Percentiles rank a stretch among this genome's conserved stretches.
Conservation (phyloP, 2,329 filamentous ascomycete species). For the Mycogone perniciosa region DNA sequence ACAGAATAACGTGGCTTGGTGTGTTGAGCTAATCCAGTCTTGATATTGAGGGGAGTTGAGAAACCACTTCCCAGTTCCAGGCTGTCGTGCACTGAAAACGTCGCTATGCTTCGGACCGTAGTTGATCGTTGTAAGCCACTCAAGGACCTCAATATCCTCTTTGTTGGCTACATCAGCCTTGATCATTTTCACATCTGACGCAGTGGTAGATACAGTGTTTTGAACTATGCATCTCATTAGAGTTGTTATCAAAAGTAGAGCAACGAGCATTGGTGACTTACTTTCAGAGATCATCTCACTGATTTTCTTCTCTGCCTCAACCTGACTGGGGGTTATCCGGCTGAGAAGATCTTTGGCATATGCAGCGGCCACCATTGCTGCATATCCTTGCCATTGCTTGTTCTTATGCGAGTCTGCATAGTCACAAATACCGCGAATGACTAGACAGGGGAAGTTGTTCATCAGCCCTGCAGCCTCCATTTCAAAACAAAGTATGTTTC, state of each 20-base stretch:
- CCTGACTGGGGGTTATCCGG: background rate
- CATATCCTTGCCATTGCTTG: slow-evolving; percentile 29
- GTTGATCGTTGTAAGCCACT: background rate
- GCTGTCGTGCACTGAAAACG: background rate
- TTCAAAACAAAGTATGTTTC: slow-evolving; percentile 17
- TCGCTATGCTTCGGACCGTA: background rate
- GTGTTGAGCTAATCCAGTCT: background rate
- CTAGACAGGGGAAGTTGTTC: slow-evolving; percentile 22
- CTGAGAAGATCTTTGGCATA: slow-evolving; percentile 16
- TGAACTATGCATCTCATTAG: too few species aligned
- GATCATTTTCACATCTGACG: background rate
- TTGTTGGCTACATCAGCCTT: background rate
- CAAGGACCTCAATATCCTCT: background rate
- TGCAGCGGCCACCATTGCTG: slow-evolving; percentile 26
- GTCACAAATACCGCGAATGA: slow-evolving; percentile 31
- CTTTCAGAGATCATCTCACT: background rate
- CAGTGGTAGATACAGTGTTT: background rate
- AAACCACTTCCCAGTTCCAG: background rate
- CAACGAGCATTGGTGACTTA: too few species aligned
- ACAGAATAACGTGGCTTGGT: background rate
- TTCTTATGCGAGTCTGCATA: slow-evolving; percentile 34
- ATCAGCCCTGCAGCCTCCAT: slow-evolving; percentile 4
- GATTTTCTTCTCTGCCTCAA: background rate
- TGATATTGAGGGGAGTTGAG: background rate
- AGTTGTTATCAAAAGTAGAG: too few species aligned